phyloP scores from a whole-genome alignment of 192 early-diverging fungal species.

The Gamsiella multidivaricata region DNA sequence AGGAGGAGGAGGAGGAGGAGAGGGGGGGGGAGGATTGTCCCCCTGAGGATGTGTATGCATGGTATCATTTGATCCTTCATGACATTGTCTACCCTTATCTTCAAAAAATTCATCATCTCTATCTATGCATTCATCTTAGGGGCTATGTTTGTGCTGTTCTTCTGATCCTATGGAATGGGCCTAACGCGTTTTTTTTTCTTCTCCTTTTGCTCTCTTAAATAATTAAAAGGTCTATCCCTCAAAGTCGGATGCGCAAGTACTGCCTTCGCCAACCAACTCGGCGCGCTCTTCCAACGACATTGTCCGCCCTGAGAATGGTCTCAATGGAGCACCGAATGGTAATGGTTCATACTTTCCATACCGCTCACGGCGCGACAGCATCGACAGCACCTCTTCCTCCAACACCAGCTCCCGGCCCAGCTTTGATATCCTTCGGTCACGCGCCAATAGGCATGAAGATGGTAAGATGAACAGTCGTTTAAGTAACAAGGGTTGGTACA shows the following conservation, averaged over 20 bases:
- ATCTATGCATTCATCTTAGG: too few relatives aligned
- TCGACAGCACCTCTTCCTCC: slow-evolving; percentile 46
- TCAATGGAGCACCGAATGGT: slow-evolving; percentile 2
- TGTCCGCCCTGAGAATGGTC: slow-evolving; percentile 7
- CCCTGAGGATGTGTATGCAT: neutral
- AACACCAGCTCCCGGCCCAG: slow-evolving; percentile 38
- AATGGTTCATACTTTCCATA: slow-evolving; percentile 37
- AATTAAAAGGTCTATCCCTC: slow-evolving; percentile 46
- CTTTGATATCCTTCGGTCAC: slow-evolving; percentile 46
- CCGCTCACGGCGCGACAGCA: slow-evolving; percentile 46
- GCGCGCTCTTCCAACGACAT: slow-evolving; percentile 44
- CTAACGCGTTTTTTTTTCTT: neutral
- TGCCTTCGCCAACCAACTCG: slow-evolving; percentile 49
- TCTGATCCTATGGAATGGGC: too few relatives aligned
- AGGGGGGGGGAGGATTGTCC: too few relatives aligned
- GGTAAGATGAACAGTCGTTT: too few relatives aligned
- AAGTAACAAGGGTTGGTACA: too few relatives aligned
- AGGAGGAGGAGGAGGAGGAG: too few relatives aligned
- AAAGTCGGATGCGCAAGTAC: slow-evolving; percentile 31
- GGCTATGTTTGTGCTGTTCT: too few relatives aligned
- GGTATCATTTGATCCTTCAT: slow-evolving; percentile 1
- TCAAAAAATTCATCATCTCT: too few relatives aligned
- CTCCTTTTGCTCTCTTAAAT: neutral
- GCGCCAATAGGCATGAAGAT: slow-evolving; percentile 36
- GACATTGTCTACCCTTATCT: too few relatives aligned